Conservation (phyloP, 805 yeast genomes). For the Ogataea polymorpha region DNA sequence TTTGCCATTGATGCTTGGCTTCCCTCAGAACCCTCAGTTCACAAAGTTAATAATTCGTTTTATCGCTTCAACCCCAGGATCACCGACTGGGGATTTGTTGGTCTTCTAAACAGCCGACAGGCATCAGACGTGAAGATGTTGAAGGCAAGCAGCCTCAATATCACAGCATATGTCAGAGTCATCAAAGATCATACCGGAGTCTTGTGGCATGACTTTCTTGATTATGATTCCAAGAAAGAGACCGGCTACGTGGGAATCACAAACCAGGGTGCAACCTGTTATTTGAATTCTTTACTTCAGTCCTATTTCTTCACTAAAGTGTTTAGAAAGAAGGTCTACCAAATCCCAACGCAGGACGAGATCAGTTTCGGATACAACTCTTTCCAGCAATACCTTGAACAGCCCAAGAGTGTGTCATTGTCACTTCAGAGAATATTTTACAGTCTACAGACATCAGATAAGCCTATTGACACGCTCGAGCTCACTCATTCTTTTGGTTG, state of each 20-base stretch:
- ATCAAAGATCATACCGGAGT: slow-evolving; percentile 92
- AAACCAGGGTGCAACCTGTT: slow-evolving; percentile 98
- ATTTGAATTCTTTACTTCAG: slow-evolving; percentile 87
- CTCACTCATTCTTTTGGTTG: slow-evolving; percentile 94
- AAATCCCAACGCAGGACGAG: slow-evolving; percentile 76
- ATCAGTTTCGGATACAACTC: slow-evolving; percentile 32
- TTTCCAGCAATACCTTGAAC: slow-evolving; percentile 29
- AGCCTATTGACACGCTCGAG: slow-evolving; percentile 80
- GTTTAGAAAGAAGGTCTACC: slow-evolving; percentile 82
- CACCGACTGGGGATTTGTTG: slow-evolving; percentile 95
- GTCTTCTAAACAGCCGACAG: slow-evolving; percentile 59
- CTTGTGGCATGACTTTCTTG: slow-evolving; percentile 82
- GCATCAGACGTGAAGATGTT: slow-evolving; percentile 27
- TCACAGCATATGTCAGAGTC: slow-evolving; percentile 74
- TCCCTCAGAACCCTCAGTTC: slow-evolving; percentile 65
- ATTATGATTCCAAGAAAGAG: slow-evolving; percentile 79
- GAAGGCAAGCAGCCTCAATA: slow-evolving; percentile 55
- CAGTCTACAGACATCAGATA: slow-evolving; percentile 65
- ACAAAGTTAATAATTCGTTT: slow-evolving; percentile 58
- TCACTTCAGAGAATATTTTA: slow-evolving; percentile 89
- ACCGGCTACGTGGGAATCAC: slow-evolving; percentile 92
- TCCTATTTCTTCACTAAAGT: slow-evolving; percentile 81
- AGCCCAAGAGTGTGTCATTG: slow-evolving; percentile 60
- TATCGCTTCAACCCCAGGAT: slow-evolving; percentile 76
- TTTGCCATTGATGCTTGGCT: slow-evolving; percentile 84